A percentile compares a stretch with the other conserved stretches of the same genome.
These are phyloP conservation scores for Aspergillus sp. DNA, from an alignment of 2,329 filamentous ascomycete species.

Conservation along the genomic window DNA sequence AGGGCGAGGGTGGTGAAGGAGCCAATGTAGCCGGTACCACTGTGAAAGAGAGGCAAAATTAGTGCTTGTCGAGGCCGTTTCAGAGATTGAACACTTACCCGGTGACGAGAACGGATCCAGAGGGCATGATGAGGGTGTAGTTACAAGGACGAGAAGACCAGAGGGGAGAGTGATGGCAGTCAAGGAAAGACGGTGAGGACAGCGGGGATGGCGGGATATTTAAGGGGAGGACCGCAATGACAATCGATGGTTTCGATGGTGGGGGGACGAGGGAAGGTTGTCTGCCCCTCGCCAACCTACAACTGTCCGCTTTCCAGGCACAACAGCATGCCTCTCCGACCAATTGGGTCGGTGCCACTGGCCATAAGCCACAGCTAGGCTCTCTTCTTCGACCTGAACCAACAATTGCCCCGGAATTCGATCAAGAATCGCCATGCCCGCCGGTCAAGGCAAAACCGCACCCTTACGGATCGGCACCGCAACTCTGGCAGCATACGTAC, in stretches of 20 bases:
- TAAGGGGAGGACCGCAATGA: constrained; percentile 11
- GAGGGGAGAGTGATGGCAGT: background rate
- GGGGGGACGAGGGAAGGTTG: constrained; percentile 1
- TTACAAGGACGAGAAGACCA: background rate
- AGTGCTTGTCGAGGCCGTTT: constrained; percentile 19
- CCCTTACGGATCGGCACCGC: background rate
- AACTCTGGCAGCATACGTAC: constrained; percentile 5
- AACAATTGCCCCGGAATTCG: background rate
- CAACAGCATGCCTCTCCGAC: background rate
- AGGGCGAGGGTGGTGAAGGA: constrained; percentile 93
- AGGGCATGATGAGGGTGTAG: constrained; percentile 58
- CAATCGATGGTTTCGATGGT: constrained; percentile 1
- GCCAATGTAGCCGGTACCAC: constrained; percentile 98
- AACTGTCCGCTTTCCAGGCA: background rate
- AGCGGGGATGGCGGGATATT: constrained; percentile 16
- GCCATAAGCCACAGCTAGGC: background rate
- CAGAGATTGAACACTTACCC: constrained; percentile 62
- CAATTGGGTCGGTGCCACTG: background rate
- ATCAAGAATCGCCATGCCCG: background rate
- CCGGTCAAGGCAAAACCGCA: background rate
- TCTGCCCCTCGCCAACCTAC: background rate
- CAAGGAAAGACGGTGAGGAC: constrained; percentile 11
- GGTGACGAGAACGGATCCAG: constrained; percentile 86
- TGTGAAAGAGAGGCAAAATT: constrained; percentile 39
- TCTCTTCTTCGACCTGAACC: background rate